phyloP scores from a whole-genome alignment of 2,329 filamentous ascomycete species.

The Thielaviopsis euricoi region DNA sequence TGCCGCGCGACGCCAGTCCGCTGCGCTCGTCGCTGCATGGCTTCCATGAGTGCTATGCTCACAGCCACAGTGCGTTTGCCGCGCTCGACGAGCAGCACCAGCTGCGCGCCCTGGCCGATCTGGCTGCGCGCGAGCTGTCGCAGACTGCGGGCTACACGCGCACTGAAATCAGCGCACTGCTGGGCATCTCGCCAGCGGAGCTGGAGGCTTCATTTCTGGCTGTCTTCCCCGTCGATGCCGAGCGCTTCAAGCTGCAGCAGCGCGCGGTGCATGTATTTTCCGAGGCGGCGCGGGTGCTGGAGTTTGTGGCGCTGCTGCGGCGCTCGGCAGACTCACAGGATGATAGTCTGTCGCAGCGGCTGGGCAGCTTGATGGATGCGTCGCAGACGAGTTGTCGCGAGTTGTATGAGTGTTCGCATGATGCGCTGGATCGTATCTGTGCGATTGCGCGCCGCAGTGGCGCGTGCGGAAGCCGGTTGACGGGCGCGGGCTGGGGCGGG shows the following conservation, averaged over 20 bases:
- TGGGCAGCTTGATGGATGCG: slow-evolving; percentile 74
- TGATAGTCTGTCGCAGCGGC: slow-evolving; percentile 40
- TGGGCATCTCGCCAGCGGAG: slow-evolving; percentile 52
- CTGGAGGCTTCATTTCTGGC: slow-evolving; percentile 68
- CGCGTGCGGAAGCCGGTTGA: slow-evolving; percentile 70
- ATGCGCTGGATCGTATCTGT: slow-evolving; percentile 84
- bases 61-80: slow-evolving; percentile 25
- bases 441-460: slow-evolving; percentile 61
- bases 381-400: slow-evolving; percentile 80
- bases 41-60: slow-evolving; percentile 73
- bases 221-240: slow-evolving; percentile 75
- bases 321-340: slow-evolving; percentile 17
- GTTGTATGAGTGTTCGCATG: slow-evolving; percentile 79
- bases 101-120: slow-evolving; percentile 17
- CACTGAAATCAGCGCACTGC: slow-evolving; percentile 60
- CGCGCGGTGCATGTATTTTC: slow-evolving; percentile 80
- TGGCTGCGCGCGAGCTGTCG: slow-evolving; percentile 45
- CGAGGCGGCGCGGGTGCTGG: slow-evolving; percentile 72
- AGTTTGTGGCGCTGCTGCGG: slow-evolving; percentile 63
- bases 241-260: slow-evolving; percentile 73
- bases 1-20: slow-evolving; percentile 66
- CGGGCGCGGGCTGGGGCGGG: slow-evolving; percentile 91
- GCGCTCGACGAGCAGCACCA: slow-evolving; percentile 13
- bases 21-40: slow-evolving; percentile 70
- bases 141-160: slow-evolving; percentile 76